Conservation (phyloP, 495 filamentous ascomycete genomes). For the Sordaria brevicollis region DNA sequence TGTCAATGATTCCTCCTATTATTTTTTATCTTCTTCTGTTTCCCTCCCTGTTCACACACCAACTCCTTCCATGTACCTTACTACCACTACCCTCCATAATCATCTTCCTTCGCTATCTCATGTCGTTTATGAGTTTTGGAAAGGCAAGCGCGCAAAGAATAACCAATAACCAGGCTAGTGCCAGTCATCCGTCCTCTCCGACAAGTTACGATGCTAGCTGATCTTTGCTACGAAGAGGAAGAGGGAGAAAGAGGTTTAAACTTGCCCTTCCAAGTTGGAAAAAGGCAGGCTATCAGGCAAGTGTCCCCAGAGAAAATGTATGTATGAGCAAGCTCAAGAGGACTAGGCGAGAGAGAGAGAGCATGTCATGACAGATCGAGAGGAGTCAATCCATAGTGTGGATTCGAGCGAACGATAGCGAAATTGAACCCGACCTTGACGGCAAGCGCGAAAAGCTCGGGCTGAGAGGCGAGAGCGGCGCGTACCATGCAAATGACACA, state of each 20-base stretch:
- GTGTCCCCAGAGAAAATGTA: background rate
- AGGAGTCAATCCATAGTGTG: background rate
- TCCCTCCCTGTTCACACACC: background rate
- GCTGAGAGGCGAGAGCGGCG: background rate
- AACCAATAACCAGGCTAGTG: background rate
- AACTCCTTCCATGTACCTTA: background rate
- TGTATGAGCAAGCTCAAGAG: background rate
- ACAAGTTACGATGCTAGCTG: background rate
- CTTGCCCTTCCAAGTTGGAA: too few species aligned
- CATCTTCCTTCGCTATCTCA: background rate
- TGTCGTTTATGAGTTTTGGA: background rate
- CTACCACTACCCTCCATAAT: too few species aligned
- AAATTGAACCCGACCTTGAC: background rate
- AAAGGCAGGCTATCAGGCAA: background rate
- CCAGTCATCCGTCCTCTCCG: background rate
- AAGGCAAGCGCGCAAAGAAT: background rate
- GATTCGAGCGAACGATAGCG: background rate
- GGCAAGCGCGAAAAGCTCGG: background rate
- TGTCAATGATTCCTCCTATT: background rate
- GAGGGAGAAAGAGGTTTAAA: background rate
- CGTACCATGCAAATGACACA: background rate
- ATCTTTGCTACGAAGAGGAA: background rate
- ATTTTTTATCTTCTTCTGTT: background rate
- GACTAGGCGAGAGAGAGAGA: background rate
- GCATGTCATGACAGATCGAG: background rate